Evolutionary conservation across 2,329 filamentous ascomycete species (phyloP).

Genomic region (Pyricularia pennisetigena): DNA sequence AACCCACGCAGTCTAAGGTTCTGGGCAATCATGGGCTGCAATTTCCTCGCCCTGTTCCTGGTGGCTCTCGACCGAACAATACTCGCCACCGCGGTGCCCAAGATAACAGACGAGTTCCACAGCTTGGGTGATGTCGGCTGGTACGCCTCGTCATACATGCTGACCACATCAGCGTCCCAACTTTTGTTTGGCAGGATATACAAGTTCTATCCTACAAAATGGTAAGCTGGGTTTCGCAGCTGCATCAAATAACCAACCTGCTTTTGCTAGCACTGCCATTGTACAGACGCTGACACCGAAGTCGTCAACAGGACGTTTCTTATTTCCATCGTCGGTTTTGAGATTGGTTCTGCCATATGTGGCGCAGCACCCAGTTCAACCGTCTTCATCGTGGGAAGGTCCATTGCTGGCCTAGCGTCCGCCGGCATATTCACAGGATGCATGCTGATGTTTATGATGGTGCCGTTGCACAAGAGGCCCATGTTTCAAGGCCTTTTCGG

Average conservation of each 20-base stretch:
- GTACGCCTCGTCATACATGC: slow-evolving; percentile 53
- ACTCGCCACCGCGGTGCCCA: slow-evolving; percentile 42
- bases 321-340: slow-evolving; percentile 37
- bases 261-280: not conserved
- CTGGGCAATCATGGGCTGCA: slow-evolving; percentile 43
- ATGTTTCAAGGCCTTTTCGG: slow-evolving; percentile 48
- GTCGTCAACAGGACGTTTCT: slow-evolving; percentile 29
- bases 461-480: slow-evolving; percentile 50
- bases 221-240: slow-evolving; percentile 16
- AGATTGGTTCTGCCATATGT: slow-evolving; percentile 43
- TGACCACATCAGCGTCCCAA: slow-evolving; percentile 47
- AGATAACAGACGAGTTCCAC: slow-evolving; percentile 46
- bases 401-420: slow-evolving; percentile 44
- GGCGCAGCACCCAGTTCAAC: slow-evolving; percentile 42
- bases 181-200: slow-evolving; percentile 44
- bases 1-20: slow-evolving; percentile 42
- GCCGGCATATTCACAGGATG: slow-evolving; percentile 49
- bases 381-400: slow-evolving; percentile 45
- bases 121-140: slow-evolving; percentile 52
- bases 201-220: slow-evolving; percentile 41
- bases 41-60: slow-evolving; percentile 45
- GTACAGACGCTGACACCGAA: not conserved
- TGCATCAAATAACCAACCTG: not conserved
- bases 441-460: slow-evolving; percentile 46
- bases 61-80: slow-evolving; percentile 50